Base-by-base conservation (phyloP, 2,329 filamentous ascomycete species). In the Pestalotiopsis sp. region DNA sequence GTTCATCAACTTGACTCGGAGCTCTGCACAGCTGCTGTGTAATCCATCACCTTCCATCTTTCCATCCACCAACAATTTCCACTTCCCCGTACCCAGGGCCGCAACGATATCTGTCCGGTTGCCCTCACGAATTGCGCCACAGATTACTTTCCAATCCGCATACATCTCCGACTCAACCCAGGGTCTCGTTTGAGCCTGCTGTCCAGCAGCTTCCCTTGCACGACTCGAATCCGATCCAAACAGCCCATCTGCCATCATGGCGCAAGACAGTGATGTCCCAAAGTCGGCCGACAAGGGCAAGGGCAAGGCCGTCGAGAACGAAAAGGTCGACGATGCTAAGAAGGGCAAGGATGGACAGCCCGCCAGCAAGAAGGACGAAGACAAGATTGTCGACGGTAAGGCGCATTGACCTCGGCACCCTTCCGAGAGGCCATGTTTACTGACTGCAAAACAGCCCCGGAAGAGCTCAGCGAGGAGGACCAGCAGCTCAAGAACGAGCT, bases 401-500 rank as follows among this genome's bases (percentile, higher is more conserved):
- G 78, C 73, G 70, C 57, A 68, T 68, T 62, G 58, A n/a, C 41
- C 70, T 58, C 64, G 66, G 57, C 58, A 70, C 65, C 66, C 68
- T 63, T 61, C 27, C 36, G 13, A 31, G 31, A 57, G 27, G 66
- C 68, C 74, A 77, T 72, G 77, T 13, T 69, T 71, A 73, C 79
- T 85, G 76, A 85, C 77, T 68, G 67, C 65, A 70, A 71, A 38
- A 58, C 71, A 81, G 82, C 80, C 77, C 80, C 87, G 84, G 95
- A 98, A 83, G 96, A 99, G 83, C 91, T 99, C 75, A 99, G 88
- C 78, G 96, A 99, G 78, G 96, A 99, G 82, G 96, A 99, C 74
- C 95, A 98, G 83, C 95, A 98, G 85, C 90, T 99, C 78, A 99
- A 99, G 87, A 95, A 88, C 78, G 96, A 99, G 83, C 91, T 99